Evolutionary conservation across 163 green algal species (phyloP).

Genomic region (Volvox carteri): DNA sequence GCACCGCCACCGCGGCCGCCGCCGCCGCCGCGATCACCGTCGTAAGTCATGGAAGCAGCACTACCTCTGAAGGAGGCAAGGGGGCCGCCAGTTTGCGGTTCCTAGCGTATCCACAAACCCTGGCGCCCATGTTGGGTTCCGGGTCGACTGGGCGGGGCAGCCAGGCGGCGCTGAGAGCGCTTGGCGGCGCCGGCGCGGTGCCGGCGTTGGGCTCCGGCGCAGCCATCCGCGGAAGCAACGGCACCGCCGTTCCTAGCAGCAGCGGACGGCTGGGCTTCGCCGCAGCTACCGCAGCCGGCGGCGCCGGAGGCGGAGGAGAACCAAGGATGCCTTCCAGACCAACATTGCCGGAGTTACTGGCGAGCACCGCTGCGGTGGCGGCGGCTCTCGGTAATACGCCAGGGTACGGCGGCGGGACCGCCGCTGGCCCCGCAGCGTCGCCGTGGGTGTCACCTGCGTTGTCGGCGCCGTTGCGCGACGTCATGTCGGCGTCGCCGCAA

Average conservation of each 20-base stretch:
- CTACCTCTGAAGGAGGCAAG: background rate
- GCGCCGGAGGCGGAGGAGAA: background rate
- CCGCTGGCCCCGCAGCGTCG: too few relatives aligned
- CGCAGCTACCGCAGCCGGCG: too few relatives aligned
- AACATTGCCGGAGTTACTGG: conserved; percentile 8
- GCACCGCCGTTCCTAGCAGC: background rate
- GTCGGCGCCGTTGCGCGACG: background rate
- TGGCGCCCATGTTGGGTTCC: background rate
- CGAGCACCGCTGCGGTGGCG: background rate
- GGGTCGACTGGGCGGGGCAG: background rate
- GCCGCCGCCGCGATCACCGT: too few relatives aligned
- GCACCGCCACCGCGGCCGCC: background rate
- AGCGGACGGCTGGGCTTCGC: background rate
- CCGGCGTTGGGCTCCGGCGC: too few relatives aligned
- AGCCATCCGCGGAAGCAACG: too few relatives aligned
- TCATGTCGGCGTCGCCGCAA: background rate
- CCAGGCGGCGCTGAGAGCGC: background rate
- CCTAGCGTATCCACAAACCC: background rate
- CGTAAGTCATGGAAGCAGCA: too few relatives aligned
- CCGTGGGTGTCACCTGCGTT: background rate
- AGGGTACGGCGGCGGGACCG: background rate
- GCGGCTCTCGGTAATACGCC: background rate
- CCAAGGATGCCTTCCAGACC: background rate
- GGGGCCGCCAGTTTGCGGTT: background rate
- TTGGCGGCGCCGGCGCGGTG: background rate